phyloP scores from a whole-genome alignment of 169 alveolate genomes.

The Perkinsus olseni region DNA sequence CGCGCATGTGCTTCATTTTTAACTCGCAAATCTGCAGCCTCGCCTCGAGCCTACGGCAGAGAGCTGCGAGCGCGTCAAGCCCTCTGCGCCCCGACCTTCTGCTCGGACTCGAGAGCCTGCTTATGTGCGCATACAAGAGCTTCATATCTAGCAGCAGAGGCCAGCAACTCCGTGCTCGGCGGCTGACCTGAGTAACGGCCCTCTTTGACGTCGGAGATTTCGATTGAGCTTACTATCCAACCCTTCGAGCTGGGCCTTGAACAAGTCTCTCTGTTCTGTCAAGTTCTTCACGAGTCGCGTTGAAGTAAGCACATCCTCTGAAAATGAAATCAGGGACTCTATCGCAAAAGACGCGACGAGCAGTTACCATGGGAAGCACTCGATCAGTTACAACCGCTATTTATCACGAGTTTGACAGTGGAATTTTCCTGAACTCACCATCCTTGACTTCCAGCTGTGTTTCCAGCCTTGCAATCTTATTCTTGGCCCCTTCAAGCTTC shows the following conservation, averaged over 20 bases:
- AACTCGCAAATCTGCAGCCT: neutral
- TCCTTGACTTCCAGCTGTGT: neutral
- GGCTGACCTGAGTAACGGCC: neutral
- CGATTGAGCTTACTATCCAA: neutral
- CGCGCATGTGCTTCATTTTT: neutral
- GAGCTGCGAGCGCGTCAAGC: neutral
- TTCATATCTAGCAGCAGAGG: neutral
- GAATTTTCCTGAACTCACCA: neutral
- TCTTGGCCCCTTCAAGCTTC: neutral
- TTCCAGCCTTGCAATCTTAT: neutral
- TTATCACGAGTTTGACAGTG: too few species aligned
- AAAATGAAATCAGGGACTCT: neutral
- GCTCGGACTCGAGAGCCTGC: neutral
- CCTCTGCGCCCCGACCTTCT: neutral
- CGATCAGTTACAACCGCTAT: too few species aligned
- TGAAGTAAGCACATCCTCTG: neutral
- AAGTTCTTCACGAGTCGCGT: neutral
- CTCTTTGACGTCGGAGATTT: neutral
- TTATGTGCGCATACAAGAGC: neutral
- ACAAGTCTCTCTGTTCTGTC: neutral
- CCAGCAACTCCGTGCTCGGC: neutral
- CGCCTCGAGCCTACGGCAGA: neutral
- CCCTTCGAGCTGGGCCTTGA: neutral
- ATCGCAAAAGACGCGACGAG: neutral
- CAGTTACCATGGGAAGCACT: too few species aligned